A percentile compares a stretch with the other conserved stretches of the same genome.
phyloP scores from a whole-genome alignment of 768 basidiomycete genomes.

The Leccinum obscurum region DNA sequence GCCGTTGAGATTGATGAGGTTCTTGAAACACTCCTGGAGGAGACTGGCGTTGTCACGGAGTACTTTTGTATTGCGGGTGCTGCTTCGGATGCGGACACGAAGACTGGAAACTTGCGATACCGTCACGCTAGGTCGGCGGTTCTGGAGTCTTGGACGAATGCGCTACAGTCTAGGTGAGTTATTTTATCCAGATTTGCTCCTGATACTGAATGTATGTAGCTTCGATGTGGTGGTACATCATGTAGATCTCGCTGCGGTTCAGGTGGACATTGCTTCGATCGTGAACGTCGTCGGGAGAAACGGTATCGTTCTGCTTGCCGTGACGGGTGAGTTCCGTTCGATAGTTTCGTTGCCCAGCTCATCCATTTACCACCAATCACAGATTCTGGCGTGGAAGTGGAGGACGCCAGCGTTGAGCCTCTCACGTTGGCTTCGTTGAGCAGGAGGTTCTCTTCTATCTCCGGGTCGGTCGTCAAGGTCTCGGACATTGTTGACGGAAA shows the following conservation, averaged over 20 bases:
- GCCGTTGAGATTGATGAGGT: slow-evolving; percentile 16
- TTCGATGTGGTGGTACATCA: slow-evolving; percentile 26
- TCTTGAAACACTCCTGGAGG: slow-evolving; percentile 19
- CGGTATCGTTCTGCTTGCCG: slow-evolving; percentile 25
- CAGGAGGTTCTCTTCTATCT: background rate
- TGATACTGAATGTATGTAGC: background rate
- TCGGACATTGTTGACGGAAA: background rate
- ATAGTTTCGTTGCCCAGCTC: too few relatives aligned
- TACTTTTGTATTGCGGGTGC: slow-evolving; percentile 21
- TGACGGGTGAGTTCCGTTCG: slow-evolving; percentile 17
- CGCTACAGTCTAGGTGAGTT: slow-evolving; percentile 14
- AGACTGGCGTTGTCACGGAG: slow-evolving; percentile 17
- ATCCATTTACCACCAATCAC: background rate
- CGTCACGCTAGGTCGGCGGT: slow-evolving; percentile 17
- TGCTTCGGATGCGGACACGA: slow-evolving; percentile 24
- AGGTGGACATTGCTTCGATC: slow-evolving; percentile 22
- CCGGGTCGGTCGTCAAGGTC: background rate
- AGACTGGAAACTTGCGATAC: slow-evolving; percentile 17
- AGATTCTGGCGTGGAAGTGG: background rate
- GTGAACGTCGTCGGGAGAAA: slow-evolving; percentile 24
- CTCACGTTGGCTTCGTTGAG: background rate
- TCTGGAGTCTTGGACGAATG: slow-evolving; percentile 21
- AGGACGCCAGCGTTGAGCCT: background rate
- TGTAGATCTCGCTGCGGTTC: slow-evolving; percentile 22
- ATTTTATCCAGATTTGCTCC: background rate